A percentile compares a stretch with the other conserved stretches of the same genome.
phyloP scores from a whole-genome alignment of 2,329 filamentous ascomycete species.

The Rugonectria rugulosa region DNA sequence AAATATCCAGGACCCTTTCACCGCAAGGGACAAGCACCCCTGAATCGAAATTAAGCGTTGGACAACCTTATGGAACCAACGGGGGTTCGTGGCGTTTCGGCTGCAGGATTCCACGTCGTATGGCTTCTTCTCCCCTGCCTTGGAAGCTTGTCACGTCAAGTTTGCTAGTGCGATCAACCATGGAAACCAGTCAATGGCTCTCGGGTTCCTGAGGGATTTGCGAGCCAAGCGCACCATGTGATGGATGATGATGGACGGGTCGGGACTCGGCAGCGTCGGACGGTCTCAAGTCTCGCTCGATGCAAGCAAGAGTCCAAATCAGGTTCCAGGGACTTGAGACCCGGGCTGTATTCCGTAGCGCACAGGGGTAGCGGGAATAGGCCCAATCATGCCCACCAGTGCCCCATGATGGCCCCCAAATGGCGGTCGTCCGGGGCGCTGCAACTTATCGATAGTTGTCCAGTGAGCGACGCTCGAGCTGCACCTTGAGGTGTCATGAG shows the following conservation, averaged over 20 bases:
- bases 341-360: too few relatives aligned
- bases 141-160: background rate
- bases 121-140: slow-evolving; percentile 4
- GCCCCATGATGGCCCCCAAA: slow-evolving; percentile 4
- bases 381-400: too few relatives aligned
- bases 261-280: slow-evolving; percentile 11
- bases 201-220: too few relatives aligned
- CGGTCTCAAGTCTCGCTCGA: too few relatives aligned
- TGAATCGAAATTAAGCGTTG: slow-evolving; percentile 17
- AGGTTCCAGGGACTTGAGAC: slow-evolving; percentile 31
- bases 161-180: background rate
- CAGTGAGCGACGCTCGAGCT: slow-evolving; percentile 32
- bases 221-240: slow-evolving; percentile 4
- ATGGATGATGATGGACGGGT: slow-evolving; percentile 10
- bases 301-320: slow-evolving; percentile 25
- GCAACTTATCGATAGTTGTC: slow-evolving; percentile 39
- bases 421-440: slow-evolving; percentile 7
- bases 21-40: slow-evolving; percentile 15
- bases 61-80: slow-evolving; percentile 9
- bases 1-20: slow-evolving; percentile 6
- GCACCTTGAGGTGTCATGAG: slow-evolving; percentile 30
- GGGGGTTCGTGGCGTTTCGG: background rate
- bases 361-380: too few relatives aligned
- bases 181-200: too few relatives aligned
- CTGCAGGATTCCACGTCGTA: slow-evolving; percentile 11